phyloP scores from a whole-genome alignment of 78 protist genomes.

The Dictyostelium purpureum region DNA sequence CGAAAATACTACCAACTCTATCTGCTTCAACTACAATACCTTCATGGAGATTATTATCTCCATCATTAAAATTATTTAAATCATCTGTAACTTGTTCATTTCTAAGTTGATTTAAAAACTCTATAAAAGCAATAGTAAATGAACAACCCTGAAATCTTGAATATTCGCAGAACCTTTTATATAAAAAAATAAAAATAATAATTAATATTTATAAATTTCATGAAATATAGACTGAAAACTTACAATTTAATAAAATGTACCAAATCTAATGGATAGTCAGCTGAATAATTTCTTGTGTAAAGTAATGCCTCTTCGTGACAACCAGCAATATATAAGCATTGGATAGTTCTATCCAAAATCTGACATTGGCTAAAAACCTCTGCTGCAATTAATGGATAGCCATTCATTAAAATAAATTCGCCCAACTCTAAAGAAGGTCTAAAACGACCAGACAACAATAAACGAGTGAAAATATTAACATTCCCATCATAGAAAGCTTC shows the following conservation, averaged over 20 bases:
- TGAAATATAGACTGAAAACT: neutral
- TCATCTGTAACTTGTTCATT: neutral
- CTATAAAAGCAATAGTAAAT: constrained; percentile 14
- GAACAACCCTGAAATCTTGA: constrained; percentile 20
- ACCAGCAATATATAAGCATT: constrained; percentile 43
- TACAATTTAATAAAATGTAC: neutral
- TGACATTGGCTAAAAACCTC: constrained; percentile 33
- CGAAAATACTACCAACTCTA: neutral
- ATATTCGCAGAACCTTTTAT: constrained; percentile 1
- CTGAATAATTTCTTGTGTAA: neutral
- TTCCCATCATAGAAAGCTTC: constrained; percentile 13
- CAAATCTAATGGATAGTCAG: neutral
- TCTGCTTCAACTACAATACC: neutral
- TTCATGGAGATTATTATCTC: neutral
- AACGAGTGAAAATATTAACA: neutral
- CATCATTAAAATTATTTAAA: neutral
- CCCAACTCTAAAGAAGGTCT: neutral
- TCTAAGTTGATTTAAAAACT: neutral
- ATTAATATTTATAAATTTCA: neutral
- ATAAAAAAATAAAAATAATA: neutral
- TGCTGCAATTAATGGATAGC: constrained; percentile 28
- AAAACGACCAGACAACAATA: neutral
- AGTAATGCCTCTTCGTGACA: constrained; percentile 37
- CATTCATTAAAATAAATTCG: constrained; percentile 11
- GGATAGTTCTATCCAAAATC: constrained; percentile 32